These are phyloP conservation scores for Areca catechu DNA, from an alignment of 176 grass and related monocot genomes.

Conservation along the genomic window DNA sequence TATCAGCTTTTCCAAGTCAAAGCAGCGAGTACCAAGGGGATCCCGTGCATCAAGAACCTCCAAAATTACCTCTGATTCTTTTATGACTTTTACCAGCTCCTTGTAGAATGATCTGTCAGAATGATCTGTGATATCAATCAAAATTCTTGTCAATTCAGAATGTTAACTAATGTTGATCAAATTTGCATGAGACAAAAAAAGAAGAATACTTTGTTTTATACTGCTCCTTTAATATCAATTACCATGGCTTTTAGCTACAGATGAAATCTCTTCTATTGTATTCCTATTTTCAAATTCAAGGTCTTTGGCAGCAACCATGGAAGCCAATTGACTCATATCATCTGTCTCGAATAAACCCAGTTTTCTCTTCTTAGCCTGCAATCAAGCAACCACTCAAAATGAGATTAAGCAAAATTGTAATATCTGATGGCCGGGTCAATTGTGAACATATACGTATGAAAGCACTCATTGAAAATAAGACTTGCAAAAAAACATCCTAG, in stretches of 20 bases:
- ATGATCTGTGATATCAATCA: conserved; percentile 43
- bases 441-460: no score
- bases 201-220: no score
- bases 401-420: no score
- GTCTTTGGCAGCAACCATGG: conserved; percentile 32
- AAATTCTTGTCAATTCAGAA: background rate
- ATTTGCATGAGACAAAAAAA: no score
- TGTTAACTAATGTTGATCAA: conserved; percentile 19
- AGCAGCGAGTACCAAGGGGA: conserved; percentile 57
- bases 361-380: conserved; percentile 76
- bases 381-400: background rate
- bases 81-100: conserved; percentile 91
- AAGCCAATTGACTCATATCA: conserved; percentile 45
- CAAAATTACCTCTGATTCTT: conserved; percentile 81
- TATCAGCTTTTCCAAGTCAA: conserved; percentile 88
- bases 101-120: conserved; percentile 95
- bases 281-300: conserved; percentile 31
- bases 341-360: conserved; percentile 52
- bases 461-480: no score
- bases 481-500: no score
- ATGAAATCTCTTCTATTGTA: conserved; percentile 27
- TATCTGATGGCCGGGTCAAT: no score
- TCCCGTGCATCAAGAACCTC: conserved; percentile 94
- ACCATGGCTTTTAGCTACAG: conserved; percentile 53
- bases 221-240: conserved; percentile 3